phyloP scores from a whole-genome alignment of 768 basidiomycete species.

The Boletus insuetus region DNA sequence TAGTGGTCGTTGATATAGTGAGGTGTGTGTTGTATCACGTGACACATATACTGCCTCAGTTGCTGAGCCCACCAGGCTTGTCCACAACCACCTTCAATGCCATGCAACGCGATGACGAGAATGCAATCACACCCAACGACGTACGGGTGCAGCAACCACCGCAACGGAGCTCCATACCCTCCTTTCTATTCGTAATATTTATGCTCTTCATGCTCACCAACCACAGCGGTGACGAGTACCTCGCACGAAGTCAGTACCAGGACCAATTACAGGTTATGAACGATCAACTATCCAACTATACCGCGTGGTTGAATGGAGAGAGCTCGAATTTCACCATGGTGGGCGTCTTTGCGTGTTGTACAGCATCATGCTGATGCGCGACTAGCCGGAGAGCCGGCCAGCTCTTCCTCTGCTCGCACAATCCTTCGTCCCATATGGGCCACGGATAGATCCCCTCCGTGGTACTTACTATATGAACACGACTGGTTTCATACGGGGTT shows the following conservation, averaged over 20 bases:
- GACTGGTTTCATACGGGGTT: conserved; percentile 75
- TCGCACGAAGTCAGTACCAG: conserved; percentile 62
- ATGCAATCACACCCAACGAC: conserved; percentile 8
- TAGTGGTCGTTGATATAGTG: conserved; percentile 1
- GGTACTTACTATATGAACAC: conserved; percentile 72
- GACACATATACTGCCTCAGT: conserved; percentile 4
- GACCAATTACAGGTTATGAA: conserved; percentile 57
- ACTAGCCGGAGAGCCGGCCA: conserved; percentile 47
- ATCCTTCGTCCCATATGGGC: conserved; percentile 45
- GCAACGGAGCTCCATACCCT: conserved; percentile 62
- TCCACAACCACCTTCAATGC: conserved; percentile 4
- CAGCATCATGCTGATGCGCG: conserved; percentile 1
- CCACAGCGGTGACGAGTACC: conserved; percentile 65
- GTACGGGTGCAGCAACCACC: conserved; percentile 30
- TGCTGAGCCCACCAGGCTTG: neutral
- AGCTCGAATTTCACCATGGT: conserved; percentile 66
- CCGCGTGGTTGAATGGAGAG: conserved; percentile 71
- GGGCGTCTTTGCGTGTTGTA: conserved; percentile 18
- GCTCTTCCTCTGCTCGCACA: conserved; percentile 47
- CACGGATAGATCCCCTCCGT: conserved; percentile 40
- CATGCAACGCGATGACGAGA: conserved; percentile 33
- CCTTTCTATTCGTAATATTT: conserved; percentile 71
- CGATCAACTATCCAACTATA: conserved; percentile 67
- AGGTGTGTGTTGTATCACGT: conserved; percentile 18
- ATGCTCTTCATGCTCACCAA: conserved; percentile 79